A percentile compares a stretch with the other conserved stretches of the same genome.
Conservation (phyloP, 768 basidiomycete genomes). For the Leccinum disarticulatum region DNA sequence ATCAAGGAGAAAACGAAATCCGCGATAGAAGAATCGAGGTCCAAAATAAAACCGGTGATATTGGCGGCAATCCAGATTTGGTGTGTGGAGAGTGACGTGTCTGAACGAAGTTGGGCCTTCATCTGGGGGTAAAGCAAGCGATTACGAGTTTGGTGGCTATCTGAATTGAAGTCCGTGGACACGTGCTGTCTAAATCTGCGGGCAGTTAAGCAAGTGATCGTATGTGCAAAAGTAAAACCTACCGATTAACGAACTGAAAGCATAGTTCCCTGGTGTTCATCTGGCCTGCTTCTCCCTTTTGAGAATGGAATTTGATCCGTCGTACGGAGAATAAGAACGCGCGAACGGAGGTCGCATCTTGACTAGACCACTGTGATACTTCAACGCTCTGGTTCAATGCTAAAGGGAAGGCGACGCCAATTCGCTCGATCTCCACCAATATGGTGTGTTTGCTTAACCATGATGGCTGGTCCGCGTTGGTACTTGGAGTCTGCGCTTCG, state of each 20-base stretch:
- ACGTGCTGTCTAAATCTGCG: slow-evolving; percentile 76
- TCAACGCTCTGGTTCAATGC: slow-evolving; percentile 59
- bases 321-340: slow-evolving; percentile 88
- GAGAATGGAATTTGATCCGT: slow-evolving; percentile 67
- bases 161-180: slow-evolving; percentile 67
- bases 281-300: slow-evolving; percentile 77
- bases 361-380: slow-evolving; percentile 39
- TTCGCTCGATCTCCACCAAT: slow-evolving; percentile 54
- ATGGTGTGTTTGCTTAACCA: slow-evolving; percentile 61
- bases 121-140: slow-evolving; percentile 79
- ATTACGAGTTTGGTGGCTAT: slow-evolving; percentile 67
- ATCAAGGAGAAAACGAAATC: slow-evolving; percentile 78
- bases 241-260: slow-evolving; percentile 85
- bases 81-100: slow-evolving; percentile 46
- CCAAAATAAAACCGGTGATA: slow-evolving; percentile 83
- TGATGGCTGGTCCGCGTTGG: slow-evolving; percentile 31
- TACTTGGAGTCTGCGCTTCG: slow-evolving; percentile 52
- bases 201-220: slow-evolving; percentile 6
- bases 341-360: slow-evolving; percentile 49
- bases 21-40: slow-evolving; percentile 79
- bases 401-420: slow-evolving; percentile 92
- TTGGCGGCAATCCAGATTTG: slow-evolving; percentile 62
- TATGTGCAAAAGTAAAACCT: slow-evolving; percentile 23
- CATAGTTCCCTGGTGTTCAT: slow-evolving; percentile 71
- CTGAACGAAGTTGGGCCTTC: slow-evolving; percentile 68